Conservation (phyloP, 2,329 filamentous ascomycete genomes). For the Alternaria burnsii region DNA sequence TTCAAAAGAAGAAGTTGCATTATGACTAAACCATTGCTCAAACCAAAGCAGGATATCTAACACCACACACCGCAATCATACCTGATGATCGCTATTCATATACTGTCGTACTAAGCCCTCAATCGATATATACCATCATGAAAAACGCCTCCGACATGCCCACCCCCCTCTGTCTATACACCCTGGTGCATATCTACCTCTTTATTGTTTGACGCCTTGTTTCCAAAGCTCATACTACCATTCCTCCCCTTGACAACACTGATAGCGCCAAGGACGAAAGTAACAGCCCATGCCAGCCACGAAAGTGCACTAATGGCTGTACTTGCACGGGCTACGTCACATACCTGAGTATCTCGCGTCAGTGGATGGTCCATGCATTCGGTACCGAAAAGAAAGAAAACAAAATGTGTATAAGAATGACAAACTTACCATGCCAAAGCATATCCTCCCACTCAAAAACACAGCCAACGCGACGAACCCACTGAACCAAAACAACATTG, state of each 20-base stretch:
- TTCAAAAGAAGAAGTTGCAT: background rate
- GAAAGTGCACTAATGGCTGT: slow-evolving; percentile 73
- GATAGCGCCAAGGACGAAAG: slow-evolving; percentile 33
- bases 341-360: slow-evolving; percentile 51
- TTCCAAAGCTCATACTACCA: slow-evolving; percentile 13
- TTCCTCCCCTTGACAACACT: slow-evolving; percentile 40
- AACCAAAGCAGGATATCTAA: slow-evolving; percentile 10
- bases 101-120: background rate
- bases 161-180: slow-evolving; percentile 35
- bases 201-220: slow-evolving; percentile 23
- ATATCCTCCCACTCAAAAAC: slow-evolving; percentile 65
- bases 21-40: background rate
- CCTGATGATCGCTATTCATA: slow-evolving; percentile 29
- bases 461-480: slow-evolving; percentile 81
- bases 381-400: background rate
- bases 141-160: background rate
- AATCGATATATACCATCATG: background rate
- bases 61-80: slow-evolving; percentile 24
- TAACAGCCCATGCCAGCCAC: slow-evolving; percentile 62
- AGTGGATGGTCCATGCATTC: background rate
- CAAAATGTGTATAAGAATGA: too few species aligned
- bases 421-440: slow-evolving; percentile 54
- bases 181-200: slow-evolving; percentile 54
- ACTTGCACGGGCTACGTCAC: slow-evolving; percentile 69
- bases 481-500: slow-evolving; percentile 89